phyloP scores from a whole-genome alignment of 106 monocot species.

The Agapanthus africanus region DNA sequence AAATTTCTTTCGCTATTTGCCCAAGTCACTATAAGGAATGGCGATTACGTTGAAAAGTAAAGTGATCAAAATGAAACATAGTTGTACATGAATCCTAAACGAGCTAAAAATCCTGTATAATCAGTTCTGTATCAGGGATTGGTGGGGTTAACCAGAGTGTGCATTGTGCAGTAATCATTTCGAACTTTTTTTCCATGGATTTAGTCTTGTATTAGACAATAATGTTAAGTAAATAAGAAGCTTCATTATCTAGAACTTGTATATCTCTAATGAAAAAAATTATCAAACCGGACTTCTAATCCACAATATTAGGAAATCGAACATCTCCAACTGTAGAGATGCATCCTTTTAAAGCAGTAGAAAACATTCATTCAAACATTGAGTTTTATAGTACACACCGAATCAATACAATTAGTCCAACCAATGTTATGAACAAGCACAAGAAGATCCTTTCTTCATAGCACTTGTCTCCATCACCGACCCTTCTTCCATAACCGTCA shows the following conservation, averaged over 20 bases:
- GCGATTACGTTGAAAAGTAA: no score
- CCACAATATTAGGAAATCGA: neutral
- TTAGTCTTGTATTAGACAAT: neutral
- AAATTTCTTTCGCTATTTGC: neutral
- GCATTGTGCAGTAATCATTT: neutral
- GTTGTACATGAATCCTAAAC: neutral
- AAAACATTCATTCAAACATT: neutral
- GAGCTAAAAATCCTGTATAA: no score
- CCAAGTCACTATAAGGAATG: neutral
- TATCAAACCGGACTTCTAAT: neutral
- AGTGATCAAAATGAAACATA: neutral
- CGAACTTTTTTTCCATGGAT: neutral
- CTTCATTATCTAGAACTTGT: neutral
- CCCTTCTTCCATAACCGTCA: conserved; percentile 32
- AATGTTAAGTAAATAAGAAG: neutral
- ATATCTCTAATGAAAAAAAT: neutral
- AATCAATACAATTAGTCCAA: no score
- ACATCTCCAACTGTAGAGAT: neutral
- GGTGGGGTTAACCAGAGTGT: neutral
- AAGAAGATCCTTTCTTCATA: conserved; percentile 31
- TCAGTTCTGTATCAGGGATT: no score
- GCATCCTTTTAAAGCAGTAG: neutral
- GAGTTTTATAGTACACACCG: neutral
- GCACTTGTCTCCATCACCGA: conserved; percentile 60
- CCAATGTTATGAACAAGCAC: conserved; percentile 27